Conservation (phyloP, 2,329 filamentous ascomycete genomes). For the Colletotrichum limetticola region DNA sequence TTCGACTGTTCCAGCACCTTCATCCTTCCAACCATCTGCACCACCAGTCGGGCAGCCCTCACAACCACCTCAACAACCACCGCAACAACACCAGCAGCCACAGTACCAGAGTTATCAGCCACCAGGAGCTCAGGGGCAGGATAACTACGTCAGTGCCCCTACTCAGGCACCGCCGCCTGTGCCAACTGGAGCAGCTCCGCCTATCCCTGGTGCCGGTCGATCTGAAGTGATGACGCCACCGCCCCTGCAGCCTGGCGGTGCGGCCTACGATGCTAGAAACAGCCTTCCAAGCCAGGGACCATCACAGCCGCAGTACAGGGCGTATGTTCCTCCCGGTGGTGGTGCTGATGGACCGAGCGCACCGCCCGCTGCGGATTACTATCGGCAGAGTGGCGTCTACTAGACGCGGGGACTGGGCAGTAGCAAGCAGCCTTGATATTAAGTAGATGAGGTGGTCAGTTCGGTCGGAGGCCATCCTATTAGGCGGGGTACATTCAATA, state of each 20-base stretch:
- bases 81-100: conserved; percentile 45
- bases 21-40: conserved; percentile 34
- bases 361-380: conserved; percentile 66
- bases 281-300: conserved; percentile 58
- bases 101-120: conserved; percentile 56
- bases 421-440: neutral
- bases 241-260: conserved; percentile 56
- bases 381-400: conserved; percentile 56
- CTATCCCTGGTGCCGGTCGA: conserved; percentile 45
- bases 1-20: conserved; percentile 43
- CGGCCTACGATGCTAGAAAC: conserved; percentile 61
- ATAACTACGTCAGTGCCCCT: conserved; percentile 43
- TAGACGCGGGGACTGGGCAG: conserved; percentile 1
- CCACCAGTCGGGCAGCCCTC: conserved; percentile 31
- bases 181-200: conserved; percentile 52
- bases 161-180: conserved; percentile 44
- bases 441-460: neutral
- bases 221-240: conserved; percentile 45
- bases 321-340: conserved; percentile 63
- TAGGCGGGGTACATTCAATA: conserved; percentile 12
- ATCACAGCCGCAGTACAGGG: conserved; percentile 65
- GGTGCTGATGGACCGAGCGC: conserved; percentile 55
- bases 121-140: conserved; percentile 42
- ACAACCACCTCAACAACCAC: conserved; percentile 42
- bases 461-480: neutral